These are phyloP conservation scores for Neurospora hispaniola DNA, from an alignment of 495 filamentous ascomycete species.

Conservation along the genomic window DNA sequence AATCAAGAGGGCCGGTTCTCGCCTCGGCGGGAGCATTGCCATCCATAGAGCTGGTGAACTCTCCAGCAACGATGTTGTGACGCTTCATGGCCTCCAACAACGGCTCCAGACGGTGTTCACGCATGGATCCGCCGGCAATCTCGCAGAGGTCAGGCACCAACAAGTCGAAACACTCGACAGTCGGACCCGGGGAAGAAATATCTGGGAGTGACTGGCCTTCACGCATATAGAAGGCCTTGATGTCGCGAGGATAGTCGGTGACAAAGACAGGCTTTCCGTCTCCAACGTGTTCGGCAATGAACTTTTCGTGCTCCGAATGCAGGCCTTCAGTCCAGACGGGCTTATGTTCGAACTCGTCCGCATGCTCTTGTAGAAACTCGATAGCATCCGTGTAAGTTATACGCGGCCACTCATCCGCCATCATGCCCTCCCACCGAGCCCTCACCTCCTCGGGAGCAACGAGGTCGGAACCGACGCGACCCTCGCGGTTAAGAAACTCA, in stretches of 20 bases:
- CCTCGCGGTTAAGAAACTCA: conserved; percentile 39
- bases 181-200: conserved; percentile 29
- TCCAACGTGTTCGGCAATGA: conserved; percentile 63
- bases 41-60: not conserved
- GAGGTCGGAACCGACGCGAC: conserved; percentile 23
- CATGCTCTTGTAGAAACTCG: conserved; percentile 50
- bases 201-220: conserved; percentile 31
- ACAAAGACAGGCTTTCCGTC: conserved; percentile 71
- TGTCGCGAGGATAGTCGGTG: conserved; percentile 73
- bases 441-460: conserved; percentile 37
- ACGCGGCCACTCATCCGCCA: conserved; percentile 56
- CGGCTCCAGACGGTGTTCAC: conserved; percentile 69
- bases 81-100: conserved; percentile 62
- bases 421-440: conserved; percentile 61
- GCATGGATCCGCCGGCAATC: conserved; percentile 83
- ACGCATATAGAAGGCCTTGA: conserved; percentile 97
- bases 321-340: conserved; percentile 67
- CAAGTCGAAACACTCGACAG: conserved; percentile 92
- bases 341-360: conserved; percentile 50
- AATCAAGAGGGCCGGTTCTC: conserved; percentile 44
- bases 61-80: conserved; percentile 11
- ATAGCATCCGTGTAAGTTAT: conserved; percentile 81
- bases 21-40: not conserved
- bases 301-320: conserved; percentile 89
- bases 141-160: conserved; percentile 84